Evolutionary conservation across 495 filamentous ascomycete species (phyloP).

Genomic region (Tuber umbilicatum): DNA sequence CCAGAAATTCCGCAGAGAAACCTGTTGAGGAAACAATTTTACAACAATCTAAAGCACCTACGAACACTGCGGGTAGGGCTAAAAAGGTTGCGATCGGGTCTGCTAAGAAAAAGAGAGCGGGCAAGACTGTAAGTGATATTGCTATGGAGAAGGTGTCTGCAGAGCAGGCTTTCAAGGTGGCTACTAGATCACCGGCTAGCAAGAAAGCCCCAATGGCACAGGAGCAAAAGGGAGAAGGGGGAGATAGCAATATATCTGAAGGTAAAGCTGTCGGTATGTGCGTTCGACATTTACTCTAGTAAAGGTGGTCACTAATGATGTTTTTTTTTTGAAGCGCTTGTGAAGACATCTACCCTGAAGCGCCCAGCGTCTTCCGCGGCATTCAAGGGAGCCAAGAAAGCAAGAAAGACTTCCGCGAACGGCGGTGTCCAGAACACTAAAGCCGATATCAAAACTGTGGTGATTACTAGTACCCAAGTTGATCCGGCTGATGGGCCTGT

Average conservation of each 20-base stretch:
- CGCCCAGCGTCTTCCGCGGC: background rate
- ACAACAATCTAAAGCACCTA: background rate
- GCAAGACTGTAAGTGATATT: background rate
- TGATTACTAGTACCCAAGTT: background rate
- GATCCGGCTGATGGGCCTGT: background rate
- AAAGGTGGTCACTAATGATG: background rate
- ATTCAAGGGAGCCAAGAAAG: background rate
- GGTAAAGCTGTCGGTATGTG: background rate
- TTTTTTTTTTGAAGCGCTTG: background rate
- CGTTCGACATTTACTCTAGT: background rate
- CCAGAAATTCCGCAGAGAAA: background rate
- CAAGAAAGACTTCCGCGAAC: background rate
- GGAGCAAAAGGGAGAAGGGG: background rate
- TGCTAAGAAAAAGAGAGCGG: background rate
- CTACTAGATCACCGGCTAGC: background rate
- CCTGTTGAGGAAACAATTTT: background rate
- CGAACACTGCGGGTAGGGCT: background rate
- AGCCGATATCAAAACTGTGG: background rate
- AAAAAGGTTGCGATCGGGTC: background rate
- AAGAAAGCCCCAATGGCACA: background rate
- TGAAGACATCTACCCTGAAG: background rate
- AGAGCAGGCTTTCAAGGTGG: background rate
- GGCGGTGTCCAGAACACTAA: fast-evolving
- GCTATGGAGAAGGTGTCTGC: background rate
- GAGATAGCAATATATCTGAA: background rate